Percentiles rank a stretch among this genome's conserved stretches.
Conservation (phyloP, 345 rosid species). For the Pelargonium nanum region DNA sequence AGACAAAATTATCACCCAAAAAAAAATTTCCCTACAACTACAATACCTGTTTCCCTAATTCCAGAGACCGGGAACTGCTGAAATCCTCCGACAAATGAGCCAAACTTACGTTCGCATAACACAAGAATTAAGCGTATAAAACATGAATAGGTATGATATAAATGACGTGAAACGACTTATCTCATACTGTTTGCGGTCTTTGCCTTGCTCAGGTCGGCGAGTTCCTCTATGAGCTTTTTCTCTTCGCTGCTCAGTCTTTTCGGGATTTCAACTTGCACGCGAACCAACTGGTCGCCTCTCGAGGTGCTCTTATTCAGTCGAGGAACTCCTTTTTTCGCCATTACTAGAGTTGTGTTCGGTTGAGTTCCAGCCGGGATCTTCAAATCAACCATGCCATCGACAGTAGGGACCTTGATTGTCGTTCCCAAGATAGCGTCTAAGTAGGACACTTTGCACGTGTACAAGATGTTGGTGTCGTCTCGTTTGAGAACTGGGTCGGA, state of each 20-base stretch:
- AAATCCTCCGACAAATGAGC: neutral
- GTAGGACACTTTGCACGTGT: constrained; percentile 83
- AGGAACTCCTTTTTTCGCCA: constrained; percentile 95
- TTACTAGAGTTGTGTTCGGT: constrained; percentile 85
- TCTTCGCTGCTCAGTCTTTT: constrained; percentile 82
- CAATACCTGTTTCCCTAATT: neutral
- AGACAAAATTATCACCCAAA: neutral
- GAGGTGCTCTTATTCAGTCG: constrained; percentile 69
- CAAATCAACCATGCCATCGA: constrained; percentile 91
- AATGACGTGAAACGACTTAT: constrained; percentile 21
- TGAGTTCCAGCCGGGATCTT: constrained; percentile 93
- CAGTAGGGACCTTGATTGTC: constrained; percentile 71
- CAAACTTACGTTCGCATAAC: neutral
- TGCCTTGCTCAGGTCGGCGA: constrained; percentile 81
- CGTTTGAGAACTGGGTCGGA: constrained; percentile 82
- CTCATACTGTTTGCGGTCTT: constrained; percentile 67
- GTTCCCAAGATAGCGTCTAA: constrained; percentile 90
- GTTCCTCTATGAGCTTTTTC: constrained; percentile 76
- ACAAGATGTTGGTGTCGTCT: constrained; percentile 70
- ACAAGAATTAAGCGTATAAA: neutral
- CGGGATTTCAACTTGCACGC: constrained; percentile 95
- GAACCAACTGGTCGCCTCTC: constrained; percentile 98
- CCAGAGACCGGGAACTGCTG: neutral
- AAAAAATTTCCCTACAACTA: neutral
- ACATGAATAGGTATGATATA: no score